phyloP scores from a whole-genome alignment of 108 stramenopile species.

The Cyclostephanos tholiformis region DNA sequence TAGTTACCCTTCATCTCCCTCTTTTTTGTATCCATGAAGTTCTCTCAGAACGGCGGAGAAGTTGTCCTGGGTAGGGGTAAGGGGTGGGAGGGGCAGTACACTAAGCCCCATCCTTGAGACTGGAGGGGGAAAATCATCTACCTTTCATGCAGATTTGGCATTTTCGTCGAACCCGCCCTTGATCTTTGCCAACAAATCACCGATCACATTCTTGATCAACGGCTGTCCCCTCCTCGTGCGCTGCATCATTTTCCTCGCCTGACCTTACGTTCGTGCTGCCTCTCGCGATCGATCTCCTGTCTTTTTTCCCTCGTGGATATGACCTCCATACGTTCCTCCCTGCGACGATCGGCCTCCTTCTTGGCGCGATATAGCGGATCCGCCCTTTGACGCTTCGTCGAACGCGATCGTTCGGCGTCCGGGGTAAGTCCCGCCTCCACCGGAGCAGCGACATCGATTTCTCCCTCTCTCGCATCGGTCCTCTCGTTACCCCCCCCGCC shows the following conservation, averaged over 20 bases:
- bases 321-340: constrained; percentile 28
- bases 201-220: constrained; percentile 77
- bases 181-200: constrained; percentile 72
- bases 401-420: background rate
- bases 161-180: constrained; percentile 37
- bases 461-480: background rate
- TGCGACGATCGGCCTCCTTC: constrained; percentile 46
- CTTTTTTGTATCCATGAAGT: too few species aligned
- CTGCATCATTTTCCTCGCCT: constrained; percentile 55
- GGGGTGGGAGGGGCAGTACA: too few species aligned
- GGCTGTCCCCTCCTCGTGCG: constrained; percentile 75
- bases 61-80: too few species aligned
- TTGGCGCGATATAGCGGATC: constrained; percentile 55
- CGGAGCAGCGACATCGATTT: background rate
- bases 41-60: too few species aligned
- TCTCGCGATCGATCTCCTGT: constrained; percentile 44
- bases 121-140: too few species aligned
- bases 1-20: too few species aligned
- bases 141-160: background rate
- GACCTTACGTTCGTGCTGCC: constrained; percentile 52
- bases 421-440: constrained; percentile 7
- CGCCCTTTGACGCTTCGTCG: constrained; percentile 43
- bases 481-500: background rate
- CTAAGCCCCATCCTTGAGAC: too few species aligned
- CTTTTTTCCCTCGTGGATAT: constrained; percentile 33